phyloP scores from a whole-genome alignment of 192 early-diverging fungal species.

The Coemansia sp. region DNA sequence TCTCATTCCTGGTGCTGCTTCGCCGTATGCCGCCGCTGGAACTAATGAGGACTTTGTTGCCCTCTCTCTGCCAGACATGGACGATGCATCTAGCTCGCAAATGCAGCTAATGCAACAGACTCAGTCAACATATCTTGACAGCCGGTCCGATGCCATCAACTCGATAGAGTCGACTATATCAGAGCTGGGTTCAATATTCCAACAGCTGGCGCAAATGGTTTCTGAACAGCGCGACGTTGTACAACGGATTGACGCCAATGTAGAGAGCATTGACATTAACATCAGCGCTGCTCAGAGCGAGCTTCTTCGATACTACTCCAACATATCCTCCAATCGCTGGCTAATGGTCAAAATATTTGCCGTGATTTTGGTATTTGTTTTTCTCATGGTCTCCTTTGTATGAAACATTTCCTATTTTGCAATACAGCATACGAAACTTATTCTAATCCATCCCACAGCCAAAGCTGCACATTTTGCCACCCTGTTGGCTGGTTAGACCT shows the following conservation, averaged over 20 bases:
- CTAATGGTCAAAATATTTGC: constrained; percentile 94
- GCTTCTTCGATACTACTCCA: constrained; percentile 87
- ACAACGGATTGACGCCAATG: constrained; percentile 91
- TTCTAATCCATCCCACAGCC: no score
- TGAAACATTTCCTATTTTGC: constrained; percentile 30
- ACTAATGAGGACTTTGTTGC: constrained; percentile 50
- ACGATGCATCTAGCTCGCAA: constrained; percentile 62
- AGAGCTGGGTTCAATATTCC: constrained; percentile 87
- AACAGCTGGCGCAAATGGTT: constrained; percentile 79
- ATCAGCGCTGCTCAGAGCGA: constrained; percentile 85
- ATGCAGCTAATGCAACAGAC: constrained; percentile 59
- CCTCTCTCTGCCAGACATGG: constrained; percentile 50
- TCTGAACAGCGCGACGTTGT: constrained; percentile 84
- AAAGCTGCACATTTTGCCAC: no score
- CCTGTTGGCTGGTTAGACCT: no score
- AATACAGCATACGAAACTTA: constrained; percentile 46
- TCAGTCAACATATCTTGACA: constrained; percentile 82
- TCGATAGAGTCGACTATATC: constrained; percentile 96
- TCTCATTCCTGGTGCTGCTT: background rate
- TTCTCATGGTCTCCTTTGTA: constrained; percentile 63
- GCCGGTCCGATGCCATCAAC: constrained; percentile 84
- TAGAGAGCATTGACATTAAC: constrained; percentile 87
- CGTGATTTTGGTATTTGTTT: constrained; percentile 81
- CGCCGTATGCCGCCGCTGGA: constrained; percentile 8
- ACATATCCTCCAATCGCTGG: constrained; percentile 90